Conservation (phyloP, 495 filamentous ascomycete genomes). For the Neurospora cerealis region DNA sequence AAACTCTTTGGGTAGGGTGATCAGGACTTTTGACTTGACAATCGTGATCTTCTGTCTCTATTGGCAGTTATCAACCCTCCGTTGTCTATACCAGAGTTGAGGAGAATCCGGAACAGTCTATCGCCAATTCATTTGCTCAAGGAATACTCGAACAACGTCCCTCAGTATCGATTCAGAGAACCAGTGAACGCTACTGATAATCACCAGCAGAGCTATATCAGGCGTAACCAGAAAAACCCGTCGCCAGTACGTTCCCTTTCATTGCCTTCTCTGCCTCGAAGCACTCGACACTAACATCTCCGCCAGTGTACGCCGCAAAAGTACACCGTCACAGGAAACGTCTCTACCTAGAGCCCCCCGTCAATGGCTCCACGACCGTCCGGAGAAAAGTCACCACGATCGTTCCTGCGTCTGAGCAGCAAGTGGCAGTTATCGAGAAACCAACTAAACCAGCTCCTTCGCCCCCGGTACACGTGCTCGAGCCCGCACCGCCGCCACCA, state of each 20-base stretch:
- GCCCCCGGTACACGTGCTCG: not conserved
- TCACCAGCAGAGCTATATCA: too few relatives aligned
- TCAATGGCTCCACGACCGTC: conserved; percentile 25
- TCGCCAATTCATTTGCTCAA: too few relatives aligned
- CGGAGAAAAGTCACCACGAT: conserved; percentile 34
- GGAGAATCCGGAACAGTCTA: not conserved
- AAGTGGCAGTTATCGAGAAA: not conserved
- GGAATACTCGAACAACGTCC: not conserved
- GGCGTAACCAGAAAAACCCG: not conserved
- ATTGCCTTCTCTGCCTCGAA: not conserved
- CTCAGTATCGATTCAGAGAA: not conserved
- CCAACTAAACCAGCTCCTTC: not conserved
- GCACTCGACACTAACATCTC: not conserved
- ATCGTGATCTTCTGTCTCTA: not conserved
- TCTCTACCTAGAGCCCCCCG: conserved; percentile 36
- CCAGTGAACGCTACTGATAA: not conserved
- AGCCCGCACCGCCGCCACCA: not conserved
- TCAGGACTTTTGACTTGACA: not conserved
- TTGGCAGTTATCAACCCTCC: not conserved
- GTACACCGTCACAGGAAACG: conserved; percentile 27
- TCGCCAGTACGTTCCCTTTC: not conserved
- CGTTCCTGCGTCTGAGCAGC: conserved; percentile 18
- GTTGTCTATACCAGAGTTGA: not conserved
- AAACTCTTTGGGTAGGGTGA: not conserved
- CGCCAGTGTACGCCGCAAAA: conserved; percentile 11